Base-by-base conservation (phyloP, 441 rosid genomes). In the Populus tomentosa region DNA sequence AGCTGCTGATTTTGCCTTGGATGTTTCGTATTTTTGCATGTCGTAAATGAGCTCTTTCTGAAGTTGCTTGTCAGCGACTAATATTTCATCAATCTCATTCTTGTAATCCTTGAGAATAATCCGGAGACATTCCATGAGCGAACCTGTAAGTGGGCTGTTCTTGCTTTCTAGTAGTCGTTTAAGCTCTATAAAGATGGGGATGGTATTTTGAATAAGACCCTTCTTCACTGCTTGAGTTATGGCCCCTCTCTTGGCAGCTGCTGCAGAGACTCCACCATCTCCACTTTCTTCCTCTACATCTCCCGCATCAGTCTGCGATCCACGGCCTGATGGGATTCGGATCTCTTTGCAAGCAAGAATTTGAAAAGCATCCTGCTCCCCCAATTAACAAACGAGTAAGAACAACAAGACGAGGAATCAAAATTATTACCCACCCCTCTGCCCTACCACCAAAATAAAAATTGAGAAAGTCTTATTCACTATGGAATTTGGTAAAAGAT, bases 111-210 rank as follows among this genome's bases (percentile, higher is more conserved):
- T 95, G 81, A 95, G 95, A 68, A 94, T 91, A 73, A 86, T 82
- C 33, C 97, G 87, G 50, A 95, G 91, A 76, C 99, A 95, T 75
- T 92, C 99, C 97, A 94, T 94, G 77, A 95, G 97, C n/a, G 95
- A 88, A 46, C 98, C 99, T 3, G 87, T 90, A 75, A 95, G 95
- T 59, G 97, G 92, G 82, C 97, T 95, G 90, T 94, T 90, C 85
- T 90, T 95, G 91, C 93, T 88, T 87, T 95, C 98, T 20, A 95
- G 73, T 6, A 92, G 90, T 71, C 97, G 88, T 85, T 94, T 95
- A 21, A 95, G 92, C 89, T 95, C 99, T 50, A 95, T 94, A 80
- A 95, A 95, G 76, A 95, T 93, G 59, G 99, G 99, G 24, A 95
- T 92, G 69, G 98, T 95, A 88, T 95, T 92, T 72, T 92, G 97